These are phyloP conservation scores for Populus hybrid DNA, from an alignment of 441 rosid species.

Conservation along the genomic window DNA sequence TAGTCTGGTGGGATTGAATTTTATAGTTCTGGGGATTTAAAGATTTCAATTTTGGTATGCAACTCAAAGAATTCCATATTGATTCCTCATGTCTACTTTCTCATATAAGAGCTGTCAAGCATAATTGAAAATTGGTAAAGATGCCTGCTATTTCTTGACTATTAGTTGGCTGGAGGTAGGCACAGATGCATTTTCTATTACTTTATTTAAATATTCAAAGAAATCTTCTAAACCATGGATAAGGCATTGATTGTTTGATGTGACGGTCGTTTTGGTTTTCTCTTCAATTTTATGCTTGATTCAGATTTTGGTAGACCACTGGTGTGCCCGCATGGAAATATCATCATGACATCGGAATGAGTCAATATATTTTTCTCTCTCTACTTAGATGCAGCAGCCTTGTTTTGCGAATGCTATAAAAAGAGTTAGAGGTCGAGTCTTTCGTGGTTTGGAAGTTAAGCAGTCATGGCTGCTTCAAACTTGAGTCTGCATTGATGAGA, in stretches of 20 bases:
- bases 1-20: background rate
- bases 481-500: background rate
- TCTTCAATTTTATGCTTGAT: background rate
- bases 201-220: constrained; percentile 5
- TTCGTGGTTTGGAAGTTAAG: background rate
- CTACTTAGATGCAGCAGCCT: background rate
- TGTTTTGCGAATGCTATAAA: background rate
- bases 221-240: constrained; percentile 9
- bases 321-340: background rate
- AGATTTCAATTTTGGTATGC: background rate
- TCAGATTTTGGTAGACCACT: background rate
- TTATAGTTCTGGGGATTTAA: background rate
- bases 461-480: background rate
- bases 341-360: background rate
- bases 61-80: background rate
- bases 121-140: background rate
- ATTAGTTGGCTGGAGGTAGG: constrained; percentile 10
- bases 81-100: background rate
- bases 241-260: background rate
- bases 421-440: background rate
- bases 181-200: constrained; percentile 8
- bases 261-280: constrained; percentile 2
- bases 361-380: background rate
- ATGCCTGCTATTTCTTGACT: constrained; percentile 15
- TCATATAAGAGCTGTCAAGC: background rate